Percentiles rank a stretch among this genome's conserved stretches.
phyloP scores from a whole-genome alignment of 192 early-diverging fungal genomes.

The Mortierella claussenii region DNA sequence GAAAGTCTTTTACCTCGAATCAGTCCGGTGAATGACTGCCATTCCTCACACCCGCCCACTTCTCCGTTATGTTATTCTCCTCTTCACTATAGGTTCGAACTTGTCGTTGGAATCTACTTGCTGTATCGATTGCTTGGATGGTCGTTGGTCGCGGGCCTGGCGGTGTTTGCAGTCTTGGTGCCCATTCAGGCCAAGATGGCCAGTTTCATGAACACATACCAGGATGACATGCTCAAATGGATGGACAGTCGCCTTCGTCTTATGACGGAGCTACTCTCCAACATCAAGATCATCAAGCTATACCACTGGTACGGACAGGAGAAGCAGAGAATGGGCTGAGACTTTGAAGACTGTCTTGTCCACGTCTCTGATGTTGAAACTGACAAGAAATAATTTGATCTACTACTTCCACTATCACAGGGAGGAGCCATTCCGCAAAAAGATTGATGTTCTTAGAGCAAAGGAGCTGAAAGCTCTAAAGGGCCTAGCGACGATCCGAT shows the following conservation, averaged over 20 bases:
- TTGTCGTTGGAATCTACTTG: constrained; percentile 9
- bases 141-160: constrained; percentile 26
- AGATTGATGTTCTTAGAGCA: constrained; percentile 16
- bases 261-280: constrained; percentile 33
- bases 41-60: too few species aligned
- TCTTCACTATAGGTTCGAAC: constrained; percentile 18
- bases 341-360: background rate
- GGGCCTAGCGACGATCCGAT: constrained; percentile 17
- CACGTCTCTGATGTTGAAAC: background rate
- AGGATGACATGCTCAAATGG: constrained; percentile 22
- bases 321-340: background rate
- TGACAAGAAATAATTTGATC: background rate
- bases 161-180: constrained; percentile 25
- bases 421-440: constrained; percentile 32
- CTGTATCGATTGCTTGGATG: constrained; percentile 41
- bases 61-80: too few species aligned
- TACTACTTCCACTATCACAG: constrained; percentile 7
- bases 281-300: constrained; percentile 49
- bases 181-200: constrained; percentile 35
- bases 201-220: constrained; percentile 17
- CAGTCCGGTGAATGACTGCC: too few species aligned
- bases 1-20: background rate
- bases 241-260: constrained; percentile 40
- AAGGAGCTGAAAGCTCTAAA: constrained; percentile 34
- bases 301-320: constrained; percentile 24